phyloP scores from a whole-genome alignment of 345 rosid genomes.

The Triadica sebifera region DNA sequence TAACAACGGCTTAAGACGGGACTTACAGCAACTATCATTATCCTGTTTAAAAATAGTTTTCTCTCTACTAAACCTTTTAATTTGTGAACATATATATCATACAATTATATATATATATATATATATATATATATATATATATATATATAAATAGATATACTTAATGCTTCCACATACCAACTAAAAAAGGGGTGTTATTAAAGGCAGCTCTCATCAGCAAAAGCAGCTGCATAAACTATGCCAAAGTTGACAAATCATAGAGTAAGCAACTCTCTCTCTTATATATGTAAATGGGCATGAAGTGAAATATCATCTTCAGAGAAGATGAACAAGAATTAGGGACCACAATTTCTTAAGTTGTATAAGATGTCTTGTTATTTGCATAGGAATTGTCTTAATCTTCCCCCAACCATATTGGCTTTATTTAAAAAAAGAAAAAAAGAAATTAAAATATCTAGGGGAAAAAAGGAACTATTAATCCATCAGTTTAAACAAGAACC shows the following conservation, averaged over 20 bases:
- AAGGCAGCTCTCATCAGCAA: slow-evolving; percentile 37
- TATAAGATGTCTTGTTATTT: slow-evolving; percentile 17
- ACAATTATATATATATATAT: too few relatives aligned
- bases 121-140: too few relatives aligned
- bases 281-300: slow-evolving; percentile 29
- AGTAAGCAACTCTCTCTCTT: slow-evolving; percentile 28
- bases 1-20: too few relatives aligned
- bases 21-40: too few relatives aligned
- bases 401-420: not conserved
- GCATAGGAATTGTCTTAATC: slow-evolving; percentile 44
- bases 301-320: slow-evolving; percentile 39
- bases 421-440: too few relatives aligned
- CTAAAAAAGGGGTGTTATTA: slow-evolving; percentile 28
- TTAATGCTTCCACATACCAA: slow-evolving; percentile 10
- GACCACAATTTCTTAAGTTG: slow-evolving; percentile 39
- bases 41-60: too few relatives aligned
- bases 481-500: too few relatives aligned
- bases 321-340: slow-evolving; percentile 26
- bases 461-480: too few relatives aligned
- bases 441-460: too few relatives aligned
- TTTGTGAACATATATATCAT: too few relatives aligned
- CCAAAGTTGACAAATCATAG: slow-evolving; percentile 56
- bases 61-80: too few relatives aligned
- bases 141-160: too few relatives aligned
- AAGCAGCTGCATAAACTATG: slow-evolving; percentile 49